phyloP scores from a whole-genome alignment of 352 stramenopile species.

The Phytophthora quininea region DNA sequence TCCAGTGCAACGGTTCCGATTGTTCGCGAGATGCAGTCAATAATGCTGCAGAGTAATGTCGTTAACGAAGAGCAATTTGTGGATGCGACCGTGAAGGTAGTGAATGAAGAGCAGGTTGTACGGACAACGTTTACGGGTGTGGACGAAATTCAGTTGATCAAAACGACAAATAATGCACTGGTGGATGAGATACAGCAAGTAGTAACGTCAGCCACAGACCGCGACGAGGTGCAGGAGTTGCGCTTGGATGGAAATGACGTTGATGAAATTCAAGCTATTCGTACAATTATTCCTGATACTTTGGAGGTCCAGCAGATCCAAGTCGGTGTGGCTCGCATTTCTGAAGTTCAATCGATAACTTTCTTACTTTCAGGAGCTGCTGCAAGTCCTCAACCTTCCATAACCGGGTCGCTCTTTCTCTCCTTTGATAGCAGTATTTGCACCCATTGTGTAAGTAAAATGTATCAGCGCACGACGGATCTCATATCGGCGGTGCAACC shows the following conservation, averaged over 20 bases:
- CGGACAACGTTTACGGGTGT: conserved; percentile 84
- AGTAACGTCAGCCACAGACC: conserved; percentile 90
- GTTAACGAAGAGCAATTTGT: conserved; percentile 95
- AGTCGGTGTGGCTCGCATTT: conserved; percentile 66
- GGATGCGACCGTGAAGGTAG: conserved; percentile 92
- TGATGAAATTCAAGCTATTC: conserved; percentile 93
- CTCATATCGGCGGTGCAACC: conserved; percentile 40
- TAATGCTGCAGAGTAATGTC: conserved; percentile 82
- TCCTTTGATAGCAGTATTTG: conserved; percentile 63
- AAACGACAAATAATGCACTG: conserved; percentile 67
- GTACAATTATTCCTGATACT: conserved; percentile 71
- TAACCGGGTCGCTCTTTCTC: conserved; percentile 50
- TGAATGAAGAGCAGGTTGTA: conserved; percentile 96
- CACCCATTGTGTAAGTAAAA: conserved; percentile 71
- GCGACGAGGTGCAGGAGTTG: conserved; percentile 92
- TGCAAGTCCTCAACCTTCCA: conserved; percentile 33
- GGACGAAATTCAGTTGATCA: conserved; percentile 91
- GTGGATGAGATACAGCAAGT: conserved; percentile 93
- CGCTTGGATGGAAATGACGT: conserved; percentile 83
- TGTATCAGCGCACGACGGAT: conserved; percentile 39
- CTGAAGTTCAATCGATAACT: conserved; percentile 87
- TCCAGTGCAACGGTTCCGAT: conserved; percentile 78
- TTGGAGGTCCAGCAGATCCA: conserved; percentile 90
- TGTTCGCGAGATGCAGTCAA: conserved; percentile 90
- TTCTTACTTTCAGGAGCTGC: conserved; percentile 71